Conservation (phyloP, 768 basidiomycete species). For the Russula lepida region DNA sequence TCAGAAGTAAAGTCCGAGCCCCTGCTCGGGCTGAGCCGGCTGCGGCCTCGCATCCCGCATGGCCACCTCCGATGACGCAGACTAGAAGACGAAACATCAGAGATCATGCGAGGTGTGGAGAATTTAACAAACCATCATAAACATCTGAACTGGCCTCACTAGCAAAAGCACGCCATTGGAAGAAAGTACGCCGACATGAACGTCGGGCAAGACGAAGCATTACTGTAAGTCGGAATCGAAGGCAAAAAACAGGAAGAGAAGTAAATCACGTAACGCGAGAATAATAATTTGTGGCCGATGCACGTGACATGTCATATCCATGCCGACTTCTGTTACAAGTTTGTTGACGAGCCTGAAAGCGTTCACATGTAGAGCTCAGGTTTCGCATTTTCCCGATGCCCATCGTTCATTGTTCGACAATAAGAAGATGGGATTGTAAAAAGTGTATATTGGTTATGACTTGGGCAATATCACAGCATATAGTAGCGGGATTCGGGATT, state of each 20-base stretch:
- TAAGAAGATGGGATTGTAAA: too few species aligned
- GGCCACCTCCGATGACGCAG: slow-evolving; percentile 85
- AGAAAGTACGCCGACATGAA: neutral
- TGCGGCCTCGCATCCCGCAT: slow-evolving; percentile 90
- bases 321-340: too few species aligned
- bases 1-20: slow-evolving; percentile 71
- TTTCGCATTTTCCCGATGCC: too few species aligned
- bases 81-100: slow-evolving; percentile 33
- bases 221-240: neutral
- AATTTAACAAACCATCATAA: slow-evolving; percentile 8
- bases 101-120: neutral
- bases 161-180: neutral
- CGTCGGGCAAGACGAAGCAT: slow-evolving; percentile 12
- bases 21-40: slow-evolving; percentile 79
- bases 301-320: too few species aligned
- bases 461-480: too few species aligned
- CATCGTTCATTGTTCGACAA: too few species aligned
- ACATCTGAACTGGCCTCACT: neutral
- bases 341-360: too few species aligned
- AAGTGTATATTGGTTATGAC: too few species aligned
- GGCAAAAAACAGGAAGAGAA: neutral
- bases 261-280: neutral
- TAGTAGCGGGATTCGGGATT: too few species aligned
- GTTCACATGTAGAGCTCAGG: too few species aligned
- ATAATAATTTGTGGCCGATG: too few species aligned